Conservation (phyloP, 805 yeast genomes). For the Spathaspora boniae region DNA sequence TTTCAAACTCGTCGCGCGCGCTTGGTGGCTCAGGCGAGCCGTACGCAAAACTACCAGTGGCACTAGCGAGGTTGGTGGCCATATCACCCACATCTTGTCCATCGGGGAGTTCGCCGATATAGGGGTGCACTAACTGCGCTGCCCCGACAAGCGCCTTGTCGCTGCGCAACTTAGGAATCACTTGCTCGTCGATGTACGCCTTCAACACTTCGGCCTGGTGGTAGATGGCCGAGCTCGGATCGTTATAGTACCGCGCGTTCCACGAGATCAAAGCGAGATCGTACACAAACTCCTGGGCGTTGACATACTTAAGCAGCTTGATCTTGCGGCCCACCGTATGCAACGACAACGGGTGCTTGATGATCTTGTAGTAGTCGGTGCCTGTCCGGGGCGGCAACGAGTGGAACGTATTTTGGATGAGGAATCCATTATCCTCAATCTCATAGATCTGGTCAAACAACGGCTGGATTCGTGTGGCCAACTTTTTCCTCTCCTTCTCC, state of each 20-base stretch:
- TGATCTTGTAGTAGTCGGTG: slow-evolving; percentile 76
- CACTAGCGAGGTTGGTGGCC: slow-evolving; percentile 5
- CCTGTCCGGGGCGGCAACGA: slow-evolving; percentile 69
- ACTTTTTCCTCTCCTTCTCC: slow-evolving; percentile 38
- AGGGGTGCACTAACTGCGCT: slow-evolving; percentile 49
- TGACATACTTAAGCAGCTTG: slow-evolving; percentile 50
- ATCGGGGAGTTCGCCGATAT: slow-evolving; percentile 68
- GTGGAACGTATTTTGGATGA: slow-evolving; percentile 57
- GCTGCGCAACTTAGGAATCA: slow-evolving; percentile 47
- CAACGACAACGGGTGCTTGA: slow-evolving; percentile 78
- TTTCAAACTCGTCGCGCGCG: slow-evolving; percentile 7
- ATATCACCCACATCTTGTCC: slow-evolving; percentile 28
- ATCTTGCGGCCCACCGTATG: slow-evolving; percentile 63
- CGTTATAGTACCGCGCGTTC: slow-evolving; percentile 86
- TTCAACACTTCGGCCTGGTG: slow-evolving; percentile 64
- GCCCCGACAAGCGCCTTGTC: slow-evolving; percentile 36
- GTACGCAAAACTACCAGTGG: slow-evolving; percentile 1
- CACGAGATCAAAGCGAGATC: slow-evolving; percentile 84
- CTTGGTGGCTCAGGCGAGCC: no score
- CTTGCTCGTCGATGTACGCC: slow-evolving; percentile 41
- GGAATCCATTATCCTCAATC: slow-evolving; percentile 42
- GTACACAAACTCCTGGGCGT: slow-evolving; percentile 64
- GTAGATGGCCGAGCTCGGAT: slow-evolving; percentile 63
- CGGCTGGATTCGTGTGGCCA: slow-evolving; percentile 26
- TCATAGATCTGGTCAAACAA: slow-evolving; percentile 38